A percentile compares a stretch with the other conserved stretches of the same genome.
These are phyloP conservation scores for Nepenthes gracilis DNA, from an alignment of 148 eudicot genomes.

Conservation along the genomic window DNA sequence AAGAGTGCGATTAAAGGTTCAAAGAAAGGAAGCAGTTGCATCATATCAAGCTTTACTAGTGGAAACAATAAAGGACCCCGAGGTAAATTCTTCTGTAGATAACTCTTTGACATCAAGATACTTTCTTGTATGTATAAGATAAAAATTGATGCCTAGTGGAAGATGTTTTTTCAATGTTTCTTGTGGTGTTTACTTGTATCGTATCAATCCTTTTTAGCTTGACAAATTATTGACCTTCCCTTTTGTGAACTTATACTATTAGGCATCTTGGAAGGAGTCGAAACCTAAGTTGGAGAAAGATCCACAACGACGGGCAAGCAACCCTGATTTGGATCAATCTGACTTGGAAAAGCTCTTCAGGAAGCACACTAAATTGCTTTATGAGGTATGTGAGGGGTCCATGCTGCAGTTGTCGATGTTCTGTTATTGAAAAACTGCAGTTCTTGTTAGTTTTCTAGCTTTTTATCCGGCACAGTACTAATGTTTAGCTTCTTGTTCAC, in stretches of 20 bases:
- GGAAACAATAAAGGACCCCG: constrained; percentile 82
- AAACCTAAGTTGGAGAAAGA: constrained; percentile 86
- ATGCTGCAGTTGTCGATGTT: not conserved
- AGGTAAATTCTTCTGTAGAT: constrained; percentile 24
- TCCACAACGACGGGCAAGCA: constrained; percentile 87
- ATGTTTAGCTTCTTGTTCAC: no score
- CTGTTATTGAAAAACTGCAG: not conserved
- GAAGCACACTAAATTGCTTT: constrained; percentile 72
- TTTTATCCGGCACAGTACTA: not conserved
- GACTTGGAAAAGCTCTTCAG: constrained; percentile 91
- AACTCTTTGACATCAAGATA: not conserved
- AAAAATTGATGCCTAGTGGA: not conserved
- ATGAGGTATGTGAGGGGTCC: constrained; percentile 46
- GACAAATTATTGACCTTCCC: not conserved
- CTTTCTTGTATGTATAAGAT: not conserved
- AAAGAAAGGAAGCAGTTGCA: constrained; percentile 80
- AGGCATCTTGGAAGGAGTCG: constrained; percentile 97
- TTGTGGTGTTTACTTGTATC: not conserved
- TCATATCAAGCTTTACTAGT: constrained; percentile 94
- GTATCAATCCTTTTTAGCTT: not conserved
- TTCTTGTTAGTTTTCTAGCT: not conserved
- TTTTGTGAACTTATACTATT: constrained; percentile 7
- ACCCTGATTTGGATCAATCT: constrained; percentile 71
- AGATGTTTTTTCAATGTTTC: not conserved
- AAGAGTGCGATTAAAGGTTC: constrained; percentile 81